These are phyloP conservation scores for Eucalyptus sp. DNA, from an alignment of 345 rosid species.

Conservation along the genomic window DNA sequence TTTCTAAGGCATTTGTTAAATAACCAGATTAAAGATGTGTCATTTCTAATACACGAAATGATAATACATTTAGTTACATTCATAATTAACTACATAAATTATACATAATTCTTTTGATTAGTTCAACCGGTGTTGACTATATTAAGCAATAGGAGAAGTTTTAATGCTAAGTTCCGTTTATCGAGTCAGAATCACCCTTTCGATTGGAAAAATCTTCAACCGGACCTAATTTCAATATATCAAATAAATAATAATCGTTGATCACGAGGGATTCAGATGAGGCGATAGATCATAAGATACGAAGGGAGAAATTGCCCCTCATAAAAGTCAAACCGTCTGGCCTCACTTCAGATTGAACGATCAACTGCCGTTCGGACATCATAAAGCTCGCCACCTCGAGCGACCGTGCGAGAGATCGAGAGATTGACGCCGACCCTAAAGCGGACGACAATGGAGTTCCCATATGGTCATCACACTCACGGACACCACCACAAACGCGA, in stretches of 20 bases:
- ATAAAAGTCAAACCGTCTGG: too few species aligned
- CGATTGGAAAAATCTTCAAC: not conserved
- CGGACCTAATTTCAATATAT: too few species aligned
- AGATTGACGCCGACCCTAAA: not conserved
- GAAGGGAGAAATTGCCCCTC: not conserved
- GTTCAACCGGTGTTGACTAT: not conserved
- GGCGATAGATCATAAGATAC: not conserved
- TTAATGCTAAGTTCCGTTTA: not conserved
- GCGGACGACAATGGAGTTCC: conserved; percentile 30
- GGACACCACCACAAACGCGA: conserved; percentile 9
- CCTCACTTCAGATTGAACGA: not conserved
- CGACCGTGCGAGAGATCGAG: not conserved
- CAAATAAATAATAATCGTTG: not conserved
- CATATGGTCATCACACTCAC: conserved; percentile 15
- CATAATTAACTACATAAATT: not conserved
- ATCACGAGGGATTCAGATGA: not conserved
- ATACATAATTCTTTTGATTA: not conserved
- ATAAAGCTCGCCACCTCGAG: not conserved
- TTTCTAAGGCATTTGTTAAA: not conserved
- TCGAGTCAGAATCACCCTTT: not conserved
- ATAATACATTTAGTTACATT: too few species aligned
- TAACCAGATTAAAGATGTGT: not conserved
- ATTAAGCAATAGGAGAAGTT: not conserved
- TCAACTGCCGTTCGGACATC: not conserved
- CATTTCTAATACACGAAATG: too few species aligned